Base-by-base conservation (phyloP, 768 basidiomycete species). In the Lactifluus pinguis region DNA sequence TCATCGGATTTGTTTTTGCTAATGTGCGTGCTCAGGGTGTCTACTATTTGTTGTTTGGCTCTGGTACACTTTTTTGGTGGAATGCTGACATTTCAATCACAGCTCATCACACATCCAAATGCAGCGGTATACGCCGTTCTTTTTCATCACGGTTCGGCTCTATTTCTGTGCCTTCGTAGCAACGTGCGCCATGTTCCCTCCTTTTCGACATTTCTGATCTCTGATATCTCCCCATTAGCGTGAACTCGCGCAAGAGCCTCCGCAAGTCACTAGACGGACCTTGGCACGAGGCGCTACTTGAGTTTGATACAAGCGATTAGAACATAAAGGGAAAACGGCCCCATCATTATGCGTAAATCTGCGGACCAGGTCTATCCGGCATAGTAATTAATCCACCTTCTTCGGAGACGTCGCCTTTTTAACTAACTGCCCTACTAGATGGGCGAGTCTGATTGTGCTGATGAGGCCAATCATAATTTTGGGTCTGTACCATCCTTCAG, bases 401-500 rank as follows among this genome's bases (percentile, higher is more conserved):
- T 69, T 69, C 14, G 68, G 32, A 6, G 61, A 65, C 15, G 66
- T 60, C 65, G 66, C 66, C 29, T 67, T 55, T 53, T 61, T 53
- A 44, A 69, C 41, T 32, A 57, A 67, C 21, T 59, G 4, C 53
- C 65, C 66, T n/a, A 68, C 66, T 13, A 57, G 55, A 50, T 63
- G 56, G 21, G 32, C 48, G 11, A 51, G 49, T 57, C 17, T 55
- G 6, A 21, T 44, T 4, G 58, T 66, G 30, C 17, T 55, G 53
- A 47, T 32, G 25, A 67, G 32, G 14, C 67, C 66, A 1, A 49
- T 54, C 15, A 48, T 4, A 19, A 25, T 44, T 50, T 15, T 17
- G 21, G 67, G 67, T 42, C 38, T 56, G 17, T 6, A 29, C 85
- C 85, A 86, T 10, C 77, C 79, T 17, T 78, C 77, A 0, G 85